Conservation (phyloP, 441 rosid genomes). For the Adansonia madagascariensis region DNA sequence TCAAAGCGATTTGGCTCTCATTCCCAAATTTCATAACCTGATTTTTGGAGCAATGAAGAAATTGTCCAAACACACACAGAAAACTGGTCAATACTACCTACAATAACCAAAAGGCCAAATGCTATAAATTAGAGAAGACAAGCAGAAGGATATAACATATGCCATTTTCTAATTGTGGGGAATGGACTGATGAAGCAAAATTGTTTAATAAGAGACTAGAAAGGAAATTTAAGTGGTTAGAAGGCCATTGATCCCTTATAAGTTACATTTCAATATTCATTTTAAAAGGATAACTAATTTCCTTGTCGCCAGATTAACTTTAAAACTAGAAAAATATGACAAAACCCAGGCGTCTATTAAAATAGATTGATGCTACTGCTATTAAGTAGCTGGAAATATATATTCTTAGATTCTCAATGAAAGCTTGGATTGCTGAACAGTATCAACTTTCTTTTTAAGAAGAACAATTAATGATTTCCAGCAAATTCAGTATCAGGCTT, state of each 20-base stretch:
- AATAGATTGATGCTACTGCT: neutral
- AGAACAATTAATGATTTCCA: neutral
- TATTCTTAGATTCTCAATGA: neutral
- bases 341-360: neutral
- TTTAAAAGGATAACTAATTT: neutral
- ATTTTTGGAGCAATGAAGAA: constrained; percentile 16
- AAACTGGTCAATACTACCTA: neutral
- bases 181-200: neutral
- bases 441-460: neutral
- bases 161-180: neutral
- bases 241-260: neutral
- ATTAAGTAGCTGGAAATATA: neutral
- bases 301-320: neutral
- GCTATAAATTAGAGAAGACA: neutral
- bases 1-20: constrained; percentile 68
- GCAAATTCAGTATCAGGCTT: neutral
- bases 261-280: neutral
- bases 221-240: constrained; percentile 7
- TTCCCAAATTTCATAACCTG: constrained; percentile 97
- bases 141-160: constrained; percentile 14
- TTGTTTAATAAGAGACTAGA: neutral
- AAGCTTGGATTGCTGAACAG: neutral
- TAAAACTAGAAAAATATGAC: neutral
- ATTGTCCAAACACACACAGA: neutral
- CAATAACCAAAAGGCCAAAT: neutral